Base-by-base conservation (phyloP, 2,329 filamentous ascomycete genomes). In the Xylogone sp. region DNA sequence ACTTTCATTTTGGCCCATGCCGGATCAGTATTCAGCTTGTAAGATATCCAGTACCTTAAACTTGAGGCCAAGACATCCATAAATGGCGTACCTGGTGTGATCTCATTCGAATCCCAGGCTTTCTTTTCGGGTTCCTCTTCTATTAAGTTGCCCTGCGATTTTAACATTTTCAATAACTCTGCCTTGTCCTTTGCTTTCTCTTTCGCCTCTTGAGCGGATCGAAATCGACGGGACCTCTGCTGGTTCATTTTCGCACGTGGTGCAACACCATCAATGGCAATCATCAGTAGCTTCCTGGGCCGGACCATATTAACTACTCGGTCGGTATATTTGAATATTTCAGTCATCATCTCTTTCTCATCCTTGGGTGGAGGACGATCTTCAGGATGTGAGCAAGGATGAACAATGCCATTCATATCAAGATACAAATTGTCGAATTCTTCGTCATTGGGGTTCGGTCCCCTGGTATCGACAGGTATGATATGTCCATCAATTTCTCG, bases 181-280 rank as follows among this genome's bases (percentile, higher is more conserved):
- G 87, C 84, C 65, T 95, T 96, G 67, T 97, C 90, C 52, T 87
- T 84, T 65, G 95, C 91, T 68, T 97, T 96, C 68, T 97, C 91
- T 65, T 90, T 86, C 16, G 94, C 94, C 68, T 99, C 94, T 68
- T 93, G 90, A 2, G 92, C 94, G 20, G 93, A 88, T 56, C 94
- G 87, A 73, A 99, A 99, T 64, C 94, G 90, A 70, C 94, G 84
- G 42, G 94, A 96, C 56, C 94, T 90, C 73, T 99, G 94, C 69
- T 99, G 95, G 69, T 99, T 99, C 94, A 99, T 99, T 73, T 99
- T 99, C 53, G 95, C 95, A 69, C 94, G 88, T 45, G 94, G 95
- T 3, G 94, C 94, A 58, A 99, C 94, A 68, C 94, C 94, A 73
- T 99, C 94, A 68, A 99, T 92, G 64, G 94, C 94, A 66, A 99